Evolutionary conservation across 2,329 filamentous ascomycete genomes (phyloP).

Genomic region (Penicillium occitanis): DNA sequence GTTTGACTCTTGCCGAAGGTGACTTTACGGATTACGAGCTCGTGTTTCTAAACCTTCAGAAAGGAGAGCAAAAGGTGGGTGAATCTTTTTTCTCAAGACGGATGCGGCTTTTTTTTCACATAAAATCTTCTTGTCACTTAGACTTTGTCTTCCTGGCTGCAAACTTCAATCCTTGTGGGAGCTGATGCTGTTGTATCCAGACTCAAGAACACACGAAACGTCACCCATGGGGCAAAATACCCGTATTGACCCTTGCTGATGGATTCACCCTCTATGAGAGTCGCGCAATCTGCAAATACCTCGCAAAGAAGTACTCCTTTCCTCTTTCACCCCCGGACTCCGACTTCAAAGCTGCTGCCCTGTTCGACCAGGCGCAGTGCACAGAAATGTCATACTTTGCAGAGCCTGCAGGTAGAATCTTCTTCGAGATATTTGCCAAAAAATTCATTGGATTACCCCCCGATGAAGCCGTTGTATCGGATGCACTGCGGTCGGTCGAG

Average conservation of each 20-base stretch:
- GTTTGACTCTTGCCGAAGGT: constrained; percentile 17
- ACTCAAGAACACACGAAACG: constrained; percentile 14
- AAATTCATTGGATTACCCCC: constrained; percentile 12
- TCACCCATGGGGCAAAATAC: constrained; percentile 20
- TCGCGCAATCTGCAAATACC: constrained; percentile 20
- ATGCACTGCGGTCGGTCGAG: constrained; percentile 14
- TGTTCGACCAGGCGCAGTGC: constrained; percentile 17
- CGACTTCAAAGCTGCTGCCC: constrained; percentile 12
- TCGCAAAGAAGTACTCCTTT: constrained; percentile 15
- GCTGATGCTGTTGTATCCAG: constrained; percentile 3
- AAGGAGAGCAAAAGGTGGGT: constrained; percentile 16
- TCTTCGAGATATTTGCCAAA: constrained; percentile 18
- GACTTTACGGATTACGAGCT: constrained; percentile 17
- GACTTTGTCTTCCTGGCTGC: neutral
- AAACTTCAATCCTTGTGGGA: neutral
- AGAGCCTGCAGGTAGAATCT: constrained; percentile 15
- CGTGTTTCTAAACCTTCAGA: constrained; percentile 11
- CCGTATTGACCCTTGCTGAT: neutral
- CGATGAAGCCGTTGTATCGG: constrained; percentile 6
- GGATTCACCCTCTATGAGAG: constrained; percentile 19
- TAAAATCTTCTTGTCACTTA: neutral
- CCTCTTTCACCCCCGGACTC: constrained; percentile 5
- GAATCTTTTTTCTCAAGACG: neutral
- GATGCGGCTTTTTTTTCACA: neutral
- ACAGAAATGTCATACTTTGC: constrained; percentile 17